These are phyloP conservation scores for Closterium sp. DNA, from an alignment of 139 green algal species.

Conservation along the genomic window DNA sequence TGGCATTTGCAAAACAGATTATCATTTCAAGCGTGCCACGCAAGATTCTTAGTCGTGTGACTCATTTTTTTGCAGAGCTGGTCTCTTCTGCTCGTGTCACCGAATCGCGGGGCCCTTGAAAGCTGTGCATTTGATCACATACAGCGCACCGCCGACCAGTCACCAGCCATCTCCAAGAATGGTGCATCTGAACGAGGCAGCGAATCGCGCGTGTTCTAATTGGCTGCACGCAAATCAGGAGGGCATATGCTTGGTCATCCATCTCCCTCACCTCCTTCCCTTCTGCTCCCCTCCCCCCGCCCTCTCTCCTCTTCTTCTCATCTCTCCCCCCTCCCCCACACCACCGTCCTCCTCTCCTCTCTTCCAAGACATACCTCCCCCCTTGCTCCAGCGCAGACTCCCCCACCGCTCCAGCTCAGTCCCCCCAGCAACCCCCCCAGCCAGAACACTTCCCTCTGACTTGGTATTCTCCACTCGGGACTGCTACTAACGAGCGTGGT, in stretches of 20 bases:
- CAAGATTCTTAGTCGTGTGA: neutral
- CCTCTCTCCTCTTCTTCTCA: neutral
- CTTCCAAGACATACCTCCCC: neutral
- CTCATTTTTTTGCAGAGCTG: neutral
- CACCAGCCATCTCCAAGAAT: neutral
- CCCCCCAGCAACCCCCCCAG: too few relatives aligned
- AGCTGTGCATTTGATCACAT: neutral
- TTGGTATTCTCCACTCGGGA: neutral
- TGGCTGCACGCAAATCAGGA: neutral
- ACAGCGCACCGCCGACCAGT: neutral
- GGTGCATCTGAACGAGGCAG: neutral
- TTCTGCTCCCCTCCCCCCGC: too few relatives aligned
- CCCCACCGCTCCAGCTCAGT: too few relatives aligned
- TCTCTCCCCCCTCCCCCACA: neutral
- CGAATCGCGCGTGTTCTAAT: neutral
- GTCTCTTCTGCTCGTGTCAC: neutral
- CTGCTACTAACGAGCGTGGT: neutral
- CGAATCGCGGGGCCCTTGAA: neutral
- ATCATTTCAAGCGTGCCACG: neutral
- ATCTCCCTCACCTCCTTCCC: neutral
- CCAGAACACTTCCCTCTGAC: neutral
- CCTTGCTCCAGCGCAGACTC: too few relatives aligned
- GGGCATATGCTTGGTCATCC: neutral
- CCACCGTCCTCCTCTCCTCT: neutral
- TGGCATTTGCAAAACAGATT: neutral